Conservation (phyloP, 2,329 filamentous ascomycete species). For the Apiospora koreana region DNA sequence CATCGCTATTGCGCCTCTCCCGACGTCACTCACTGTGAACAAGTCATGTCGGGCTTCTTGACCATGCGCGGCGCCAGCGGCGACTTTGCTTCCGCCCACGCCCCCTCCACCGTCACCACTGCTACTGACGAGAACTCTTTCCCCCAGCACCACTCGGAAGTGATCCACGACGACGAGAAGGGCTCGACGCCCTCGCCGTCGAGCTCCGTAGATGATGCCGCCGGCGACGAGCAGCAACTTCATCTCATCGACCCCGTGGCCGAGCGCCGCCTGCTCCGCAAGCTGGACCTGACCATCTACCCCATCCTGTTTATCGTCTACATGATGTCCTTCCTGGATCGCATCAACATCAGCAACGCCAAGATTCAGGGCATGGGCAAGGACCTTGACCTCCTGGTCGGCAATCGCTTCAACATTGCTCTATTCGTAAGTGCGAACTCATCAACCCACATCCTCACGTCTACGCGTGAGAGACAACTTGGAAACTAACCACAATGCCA, state of each 20-base stretch:
- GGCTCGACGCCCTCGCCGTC: neutral
- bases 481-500: neutral
- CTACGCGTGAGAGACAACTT: neutral
- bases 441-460: neutral
- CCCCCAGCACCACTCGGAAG: neutral
- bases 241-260: conserved; percentile 29
- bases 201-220: neutral
- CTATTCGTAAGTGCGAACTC: conserved; percentile 33
- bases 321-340: conserved; percentile 44
- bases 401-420: conserved; percentile 45
- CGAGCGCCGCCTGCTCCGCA: conserved; percentile 39
- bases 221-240: neutral
- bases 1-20: neutral
- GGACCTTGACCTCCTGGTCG: conserved; percentile 40
- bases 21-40: neutral
- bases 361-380: conserved; percentile 43
- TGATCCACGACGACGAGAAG: neutral
- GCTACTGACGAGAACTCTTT: neutral
- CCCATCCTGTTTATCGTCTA: conserved; percentile 44
- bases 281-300: conserved; percentile 43
- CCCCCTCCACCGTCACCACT: neutral
- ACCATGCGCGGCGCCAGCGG: neutral
- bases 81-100: neutral
- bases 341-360: conserved; percentile 51
- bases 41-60: neutral